Base-by-base conservation (phyloP, 106 monocot species). In the Cymbidium sinense region DNA sequence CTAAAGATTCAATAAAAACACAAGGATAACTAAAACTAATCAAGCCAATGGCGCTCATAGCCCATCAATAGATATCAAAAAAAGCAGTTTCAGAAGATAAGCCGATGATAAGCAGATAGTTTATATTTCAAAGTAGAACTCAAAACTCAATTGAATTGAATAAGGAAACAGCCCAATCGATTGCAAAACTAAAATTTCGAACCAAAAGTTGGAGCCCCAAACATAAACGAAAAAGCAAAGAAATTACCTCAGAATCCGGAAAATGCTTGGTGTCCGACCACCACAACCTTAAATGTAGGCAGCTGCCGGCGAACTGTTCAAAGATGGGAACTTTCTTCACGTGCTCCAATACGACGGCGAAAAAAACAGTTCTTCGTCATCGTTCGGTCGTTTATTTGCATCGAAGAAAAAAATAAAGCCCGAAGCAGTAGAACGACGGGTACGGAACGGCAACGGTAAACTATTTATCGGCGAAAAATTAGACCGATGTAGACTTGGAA, bases 371-470 rank as follows among this genome's bases (percentile, higher is more conserved):
- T 21, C 15, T 71, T 37, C 5, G 71, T 33, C 35, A 18, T 20
- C n/a, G 3, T n/a, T 19, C 34, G 29, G 69, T 17, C n/a, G 2
- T 47, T 37, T 71, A 15, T 47, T 71, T 71, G 2, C 21, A 36
- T 39, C 13, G 1, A 21, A 34, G 0, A 70, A 34, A 70, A 34
- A 7, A 1, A 34, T 13, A 34, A 70, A 12, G 15, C 18, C 70
- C 33, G 70, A 70, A 70, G 34, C 8, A 34, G 19, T 72, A 31
- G 20, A 72, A 9, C 35, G 39, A 39, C 71, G 71, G 71, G 0
- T 21, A 72, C 71, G 71, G 37, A 39, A 72, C 71, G 71, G 71
- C 34, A 72, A 21, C 18, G 19, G 30, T 18, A 72, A 72, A 72
- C 37, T 72, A 39, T 39, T 37, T 39, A 23, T 21, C 71, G 37